Base-by-base conservation (phyloP, 805 yeast genomes). In the Pichia kluyveri region DNA sequence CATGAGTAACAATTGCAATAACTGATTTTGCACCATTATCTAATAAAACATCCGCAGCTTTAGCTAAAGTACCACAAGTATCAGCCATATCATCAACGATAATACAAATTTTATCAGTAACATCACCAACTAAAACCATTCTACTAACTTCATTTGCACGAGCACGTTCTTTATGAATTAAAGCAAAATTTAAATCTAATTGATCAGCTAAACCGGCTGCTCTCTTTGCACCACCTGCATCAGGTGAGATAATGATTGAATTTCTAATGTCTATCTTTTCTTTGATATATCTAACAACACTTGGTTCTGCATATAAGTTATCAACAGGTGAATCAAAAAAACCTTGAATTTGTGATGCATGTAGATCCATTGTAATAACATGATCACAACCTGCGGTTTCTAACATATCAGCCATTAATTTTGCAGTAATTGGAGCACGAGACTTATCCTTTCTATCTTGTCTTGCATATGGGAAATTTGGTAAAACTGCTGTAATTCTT, bases 71-170 rank as follows among this genome's bases (percentile, higher is more conserved):
- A 53, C 93, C 95, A 69, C 95, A 86, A 19, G 95, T 86, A 63
- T 86, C 95, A 42, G 93, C 93, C 89, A 86, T 86, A 65, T 86
- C 95, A 67, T 86, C 95, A 41, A 86, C 86, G 56, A 86, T 77
- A 47, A 86, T 71, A 69, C 93, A 86, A 44, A 80, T 72, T 65
- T 85, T 85, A 51, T 77, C 82, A 3, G 81, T 69, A 37, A 86
- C 95, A 68, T 86, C 93, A 60, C 95, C 95, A 44, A 86, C 95
- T 45, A 86, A 71, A 23, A 84, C 90, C 95, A 86, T 86, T 61
- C 84, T 73, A 40, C 86, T 79, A 38, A 86, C 90, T 62, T 85
- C 93, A 61, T 86, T 86, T 30, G 93, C 93, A 53, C 82, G 74
- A 26, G 84, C 86, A 63, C 95, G 74, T 67, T 86, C 95, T 64